Conservation (phyloP, 2,329 filamentous ascomycete genomes). For the Alternaria brassicicola region DNA sequence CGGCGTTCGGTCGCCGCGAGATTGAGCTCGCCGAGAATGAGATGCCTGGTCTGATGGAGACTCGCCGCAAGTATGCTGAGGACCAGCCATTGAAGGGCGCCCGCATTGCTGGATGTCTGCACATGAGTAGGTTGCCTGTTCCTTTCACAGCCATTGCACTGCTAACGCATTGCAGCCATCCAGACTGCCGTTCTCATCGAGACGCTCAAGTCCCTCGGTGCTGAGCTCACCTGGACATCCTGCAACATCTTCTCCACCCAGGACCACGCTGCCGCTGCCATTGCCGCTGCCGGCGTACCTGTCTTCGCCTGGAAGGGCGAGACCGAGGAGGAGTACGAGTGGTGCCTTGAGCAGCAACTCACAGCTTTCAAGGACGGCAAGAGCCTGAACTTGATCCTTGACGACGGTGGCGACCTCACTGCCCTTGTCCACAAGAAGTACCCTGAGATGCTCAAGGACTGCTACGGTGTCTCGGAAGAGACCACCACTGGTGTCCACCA, state of each 20-base stretch:
- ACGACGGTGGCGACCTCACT: conserved; percentile 97
- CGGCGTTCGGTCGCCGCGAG: conserved; percentile 98
- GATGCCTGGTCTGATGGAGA: conserved; percentile 98
- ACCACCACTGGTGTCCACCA: conserved; percentile 99
- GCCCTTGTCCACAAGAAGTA: conserved; percentile 97
- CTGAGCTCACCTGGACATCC: conserved; percentile 97
- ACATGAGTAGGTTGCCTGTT: conserved; percentile 75
- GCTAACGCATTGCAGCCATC: conserved; percentile 66
- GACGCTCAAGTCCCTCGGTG: conserved; percentile 91
- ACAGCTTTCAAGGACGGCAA: conserved; percentile 94
- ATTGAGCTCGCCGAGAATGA: conserved; percentile 91
- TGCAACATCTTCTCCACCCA: conserved; percentile 99
- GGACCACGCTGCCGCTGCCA: conserved; percentile 96
- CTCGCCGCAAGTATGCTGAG: conserved; percentile 84
- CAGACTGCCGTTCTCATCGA: conserved; percentile 99
- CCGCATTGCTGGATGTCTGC: conserved; percentile 95
- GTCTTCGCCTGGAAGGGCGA: conserved; percentile 88
- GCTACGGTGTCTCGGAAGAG: conserved; percentile 99
- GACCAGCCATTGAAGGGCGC: conserved; percentile 95
- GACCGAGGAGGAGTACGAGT: conserved; percentile 99
- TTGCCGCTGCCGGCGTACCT: conserved; percentile 89
- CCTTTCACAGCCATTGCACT: background rate
- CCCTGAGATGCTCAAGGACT: conserved; percentile 96
- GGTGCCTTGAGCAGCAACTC: conserved; percentile 99
- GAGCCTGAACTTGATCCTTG: conserved; percentile 97